Percentiles rank a stretch among this genome's conserved stretches.
Evolutionary conservation across 2,329 filamentous ascomycete species (phyloP).

Genomic region (Colletotrichum sansevieriae): DNA sequence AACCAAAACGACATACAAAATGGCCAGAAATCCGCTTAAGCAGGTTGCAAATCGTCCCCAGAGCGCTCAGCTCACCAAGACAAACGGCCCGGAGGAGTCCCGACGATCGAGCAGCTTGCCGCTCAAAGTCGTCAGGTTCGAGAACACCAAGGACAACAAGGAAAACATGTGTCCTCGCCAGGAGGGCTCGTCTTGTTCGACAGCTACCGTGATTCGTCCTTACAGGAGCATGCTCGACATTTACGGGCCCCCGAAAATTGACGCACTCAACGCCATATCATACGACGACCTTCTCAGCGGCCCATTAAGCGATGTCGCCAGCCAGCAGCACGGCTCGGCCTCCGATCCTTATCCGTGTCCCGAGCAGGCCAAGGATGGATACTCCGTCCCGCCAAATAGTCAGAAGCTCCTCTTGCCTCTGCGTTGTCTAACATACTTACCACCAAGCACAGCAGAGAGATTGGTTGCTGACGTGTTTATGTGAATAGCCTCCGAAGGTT

Average conservation of each 20-base stretch:
- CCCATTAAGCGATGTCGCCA: background rate
- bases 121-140: background rate
- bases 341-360: constrained; percentile 20
- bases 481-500: constrained; percentile 60
- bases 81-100: constrained; percentile 28
- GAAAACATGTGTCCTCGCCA: constrained; percentile 34
- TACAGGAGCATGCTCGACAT: constrained; percentile 69
- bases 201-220: constrained; percentile 46
- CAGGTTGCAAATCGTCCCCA: constrained; percentile 60
- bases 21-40: constrained; percentile 58
- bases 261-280: constrained; percentile 57
- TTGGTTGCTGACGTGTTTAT: constrained; percentile 52
- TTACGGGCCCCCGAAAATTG: constrained; percentile 57
- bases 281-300: constrained; percentile 62
- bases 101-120: constrained; percentile 52
- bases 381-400: background rate
- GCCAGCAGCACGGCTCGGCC: background rate
- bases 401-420: constrained; percentile 34
- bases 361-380: background rate
- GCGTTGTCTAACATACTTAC: constrained; percentile 30
- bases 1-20: constrained; percentile 49
- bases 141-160: constrained; percentile 41
- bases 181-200: constrained; percentile 27
- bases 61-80: constrained; percentile 63
- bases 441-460: background rate